Percentiles rank a stretch among this genome's conserved stretches.
phyloP scores from a whole-genome alignment of 2,329 filamentous ascomycete genomes.

The Elsinoe necatrix region DNA sequence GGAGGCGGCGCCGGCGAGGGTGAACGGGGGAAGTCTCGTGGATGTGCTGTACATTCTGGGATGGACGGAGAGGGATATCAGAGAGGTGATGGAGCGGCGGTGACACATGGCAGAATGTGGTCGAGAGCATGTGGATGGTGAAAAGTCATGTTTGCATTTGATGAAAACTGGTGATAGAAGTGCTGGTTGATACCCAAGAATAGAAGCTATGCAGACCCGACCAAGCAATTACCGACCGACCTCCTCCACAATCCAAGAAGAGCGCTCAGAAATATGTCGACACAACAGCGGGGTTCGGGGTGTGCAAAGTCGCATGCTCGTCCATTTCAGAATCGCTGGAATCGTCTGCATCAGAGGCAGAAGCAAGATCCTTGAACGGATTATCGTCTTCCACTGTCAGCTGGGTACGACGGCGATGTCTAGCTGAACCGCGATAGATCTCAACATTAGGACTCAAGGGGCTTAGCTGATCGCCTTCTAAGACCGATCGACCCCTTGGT shows the following conservation, averaged over 20 bases:
- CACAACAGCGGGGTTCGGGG: not conserved
- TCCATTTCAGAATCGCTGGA: not conserved
- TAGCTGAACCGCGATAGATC: constrained; percentile 13
- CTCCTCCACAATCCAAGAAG: not conserved
- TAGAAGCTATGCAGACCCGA: constrained; percentile 7
- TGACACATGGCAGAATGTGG: not conserved
- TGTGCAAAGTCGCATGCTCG: not conserved
- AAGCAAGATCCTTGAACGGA: not conserved
- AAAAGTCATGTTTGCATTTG: not conserved
- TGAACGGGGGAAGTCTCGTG: constrained; percentile 62
- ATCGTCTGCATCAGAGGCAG: not conserved
- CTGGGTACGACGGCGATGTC: constrained; percentile 1
- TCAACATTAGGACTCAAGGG: constrained; percentile 17
- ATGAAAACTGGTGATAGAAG: constrained; percentile 2
- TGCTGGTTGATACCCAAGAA: constrained; percentile 15
- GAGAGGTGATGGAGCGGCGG: constrained; percentile 17
- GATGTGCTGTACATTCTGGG: constrained; percentile 70
- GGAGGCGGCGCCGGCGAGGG: constrained; percentile 60
- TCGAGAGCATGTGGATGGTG: not conserved
- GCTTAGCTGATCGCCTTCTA: not conserved
- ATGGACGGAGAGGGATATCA: constrained; percentile 24
- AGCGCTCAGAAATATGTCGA: constrained; percentile 6
- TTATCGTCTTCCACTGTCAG: not conserved
- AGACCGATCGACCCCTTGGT: not conserved
- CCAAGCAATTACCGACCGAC: not conserved